Evolutionary conservation across 192 early-diverging fungal species (phyloP), one percentile per base, ranked within the genome.

Genomic region (Gryganskiella cystojenkinii): DNA sequence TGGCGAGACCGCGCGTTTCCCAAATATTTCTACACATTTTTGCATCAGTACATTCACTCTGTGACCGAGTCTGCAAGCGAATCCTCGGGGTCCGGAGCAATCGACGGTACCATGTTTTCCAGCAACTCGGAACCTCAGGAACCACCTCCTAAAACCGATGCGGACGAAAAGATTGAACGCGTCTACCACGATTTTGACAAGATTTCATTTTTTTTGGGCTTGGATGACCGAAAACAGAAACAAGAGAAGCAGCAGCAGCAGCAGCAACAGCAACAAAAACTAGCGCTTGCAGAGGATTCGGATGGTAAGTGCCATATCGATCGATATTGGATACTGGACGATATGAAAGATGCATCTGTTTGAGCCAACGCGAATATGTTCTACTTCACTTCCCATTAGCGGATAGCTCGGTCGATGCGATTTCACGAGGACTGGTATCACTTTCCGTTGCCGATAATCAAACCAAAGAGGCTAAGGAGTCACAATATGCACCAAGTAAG

Each of bases 1-100:
- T 97, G 94, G 86, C 73, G 90, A 25, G 93, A 89, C 33, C 88
- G 73, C n/a, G 88, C 89, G 33, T 95, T 95, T 59, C 93, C 94
- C 24, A 79, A 88, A 27, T 87, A 85, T 62, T 95, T 94, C 79
- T 88, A 89, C 61, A 82, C 86, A 0, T 94, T 93, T 67, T 66
- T 96, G 27, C 90, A 95, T 46, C 81, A 84, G 37, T 94, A 92
- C 63, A 82, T 92, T 44, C 85, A 84, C 31, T 88, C 87, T 5
- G 70, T 91, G 0, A 90, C 87, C 1, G 90, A 90, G 35, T 79
- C 79, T 5, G 70, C 81, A 37, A 80, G 80, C 13, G 70, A 79
- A 46, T 71, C 72, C 0, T 72, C 55, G 11, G 59, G 33, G 43
- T 60, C 35, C 33, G 61, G 54, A 1, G 52, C 61, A 17, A 63